These are phyloP conservation scores for Lenwebbia sp. DNA, from an alignment of 345 rosid genomes.

Conservation along the genomic window DNA sequence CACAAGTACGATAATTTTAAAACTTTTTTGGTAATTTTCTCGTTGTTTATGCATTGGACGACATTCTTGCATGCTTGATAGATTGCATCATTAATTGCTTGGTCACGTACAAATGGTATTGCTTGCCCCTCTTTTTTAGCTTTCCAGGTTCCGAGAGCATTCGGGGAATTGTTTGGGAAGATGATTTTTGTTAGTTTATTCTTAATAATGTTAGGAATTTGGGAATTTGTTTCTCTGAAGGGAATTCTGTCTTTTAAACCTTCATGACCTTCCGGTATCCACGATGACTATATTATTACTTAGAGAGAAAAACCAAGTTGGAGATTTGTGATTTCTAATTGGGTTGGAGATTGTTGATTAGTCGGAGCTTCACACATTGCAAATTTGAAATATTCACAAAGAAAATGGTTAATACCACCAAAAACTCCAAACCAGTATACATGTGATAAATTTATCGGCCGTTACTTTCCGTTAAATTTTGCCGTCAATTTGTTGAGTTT, in stretches of 20 bases:
- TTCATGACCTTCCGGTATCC: not conserved
- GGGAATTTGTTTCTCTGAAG: not conserved
- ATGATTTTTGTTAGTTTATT: not conserved
- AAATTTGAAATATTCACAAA: no score
- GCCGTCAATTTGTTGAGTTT: no score
- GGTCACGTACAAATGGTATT: not conserved
- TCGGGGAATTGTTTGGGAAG: not conserved
- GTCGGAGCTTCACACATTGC: no score
- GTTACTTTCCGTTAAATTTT: no score
- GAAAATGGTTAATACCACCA: no score
- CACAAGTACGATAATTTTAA: no score
- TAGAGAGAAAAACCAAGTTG: not conserved
- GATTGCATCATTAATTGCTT: not conserved
- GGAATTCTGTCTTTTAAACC: not conserved
- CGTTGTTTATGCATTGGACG: not conserved
- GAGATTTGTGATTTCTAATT: not conserved
- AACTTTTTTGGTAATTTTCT: no score
- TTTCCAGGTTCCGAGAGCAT: not conserved
- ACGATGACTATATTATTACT: rapidly evolving
- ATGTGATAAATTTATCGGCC: no score
- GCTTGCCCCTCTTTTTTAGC: not conserved
- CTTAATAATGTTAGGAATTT: not conserved
- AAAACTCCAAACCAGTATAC: no score
- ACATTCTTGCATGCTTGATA: not conserved
- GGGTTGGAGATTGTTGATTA: not conserved